Evolutionary conservation across 306 rosid species (phyloP), one percentile per base, ranked within the genome.

Genomic region (Betula pendula): DNA sequence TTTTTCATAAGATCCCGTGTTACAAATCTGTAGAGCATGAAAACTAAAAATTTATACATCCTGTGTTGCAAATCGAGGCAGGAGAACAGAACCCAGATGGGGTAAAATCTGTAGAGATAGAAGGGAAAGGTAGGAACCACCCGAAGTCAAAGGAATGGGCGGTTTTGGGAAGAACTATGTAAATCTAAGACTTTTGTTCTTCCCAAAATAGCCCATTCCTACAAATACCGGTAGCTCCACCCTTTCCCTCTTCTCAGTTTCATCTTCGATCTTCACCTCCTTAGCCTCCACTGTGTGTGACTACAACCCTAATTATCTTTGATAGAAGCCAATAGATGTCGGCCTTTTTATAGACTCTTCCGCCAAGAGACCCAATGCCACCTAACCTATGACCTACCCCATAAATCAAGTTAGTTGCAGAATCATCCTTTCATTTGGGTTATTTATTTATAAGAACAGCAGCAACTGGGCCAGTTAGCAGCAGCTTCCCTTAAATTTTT

Each of bases 131-230:
- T 88, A 81, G 74, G 82, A 88, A 72, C 72, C 49, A 48, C 71
- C 15, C 63, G 87, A 85, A 84, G 80, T 85, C 62, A 84, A 79
- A 20, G 86, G 92, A 85, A 85, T 85, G 88, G 87, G 88, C 77
- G 82, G 82, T 65, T 56, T 88, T 85, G 88, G 89, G 82, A 85
- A 88, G 83, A 76, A 70, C 20, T 45, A 9, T 0, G 0, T 7
- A 69, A 29, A 8, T 29, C 17, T 1, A 17, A 13, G 11, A 27
- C 6, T 73, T 58, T 29, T 48, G 48, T 75, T 75, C 89, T 12
- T 87, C 82, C 89, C 91, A 85, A 83, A 22, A n/a, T 69, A 10
- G 72, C 89, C 84, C 87, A 85, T 79, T 83, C 86, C 91, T 13
- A 79, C 84, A 81, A 88, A 56, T 78, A 74, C 84, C 79, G 33